Evolutionary conservation across 169 alveolate species (phyloP).

Genomic region (Plasmodium coatneyi): DNA sequence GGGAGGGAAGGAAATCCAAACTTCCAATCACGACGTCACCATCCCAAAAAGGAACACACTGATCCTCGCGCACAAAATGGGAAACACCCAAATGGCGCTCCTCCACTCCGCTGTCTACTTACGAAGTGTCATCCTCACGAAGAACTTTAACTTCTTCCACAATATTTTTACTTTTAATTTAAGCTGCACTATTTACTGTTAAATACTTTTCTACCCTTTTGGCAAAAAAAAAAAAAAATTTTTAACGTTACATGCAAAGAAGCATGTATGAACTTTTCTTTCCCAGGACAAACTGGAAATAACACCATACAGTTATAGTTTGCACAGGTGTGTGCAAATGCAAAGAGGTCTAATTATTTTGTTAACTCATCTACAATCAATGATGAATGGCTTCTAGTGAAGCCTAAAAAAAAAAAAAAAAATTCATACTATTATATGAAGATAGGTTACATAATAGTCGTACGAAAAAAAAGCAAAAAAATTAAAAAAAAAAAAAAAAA

Average conservation of each 20-base stretch:
- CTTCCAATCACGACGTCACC: background rate
- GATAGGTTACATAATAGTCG: conserved; percentile 2
- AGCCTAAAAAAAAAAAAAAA: conserved; percentile 33
- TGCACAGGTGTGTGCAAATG: background rate
- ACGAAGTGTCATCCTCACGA: background rate
- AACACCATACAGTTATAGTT: background rate
- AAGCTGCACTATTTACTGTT: background rate
- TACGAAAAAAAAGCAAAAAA: conserved; percentile 30
- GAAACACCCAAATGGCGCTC: background rate
- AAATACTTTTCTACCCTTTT: background rate
- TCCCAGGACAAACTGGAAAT: background rate
- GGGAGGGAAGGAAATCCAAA: background rate
- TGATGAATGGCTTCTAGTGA: conserved; percentile 73
- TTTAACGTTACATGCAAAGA: background rate
- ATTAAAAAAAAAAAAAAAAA: conserved; percentile 48
- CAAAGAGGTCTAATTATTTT: background rate
- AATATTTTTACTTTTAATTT: no score
- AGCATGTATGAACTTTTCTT: background rate
- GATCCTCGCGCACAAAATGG: background rate
- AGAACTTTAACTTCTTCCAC: background rate
- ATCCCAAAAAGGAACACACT: background rate
- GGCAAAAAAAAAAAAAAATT: background rate
- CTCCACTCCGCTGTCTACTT: background rate
- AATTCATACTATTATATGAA: background rate
- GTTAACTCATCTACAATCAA: background rate